Base-by-base conservation (phyloP, 2,329 filamentous ascomycete genomes). In the Pseudofabraea citricarpa region DNA sequence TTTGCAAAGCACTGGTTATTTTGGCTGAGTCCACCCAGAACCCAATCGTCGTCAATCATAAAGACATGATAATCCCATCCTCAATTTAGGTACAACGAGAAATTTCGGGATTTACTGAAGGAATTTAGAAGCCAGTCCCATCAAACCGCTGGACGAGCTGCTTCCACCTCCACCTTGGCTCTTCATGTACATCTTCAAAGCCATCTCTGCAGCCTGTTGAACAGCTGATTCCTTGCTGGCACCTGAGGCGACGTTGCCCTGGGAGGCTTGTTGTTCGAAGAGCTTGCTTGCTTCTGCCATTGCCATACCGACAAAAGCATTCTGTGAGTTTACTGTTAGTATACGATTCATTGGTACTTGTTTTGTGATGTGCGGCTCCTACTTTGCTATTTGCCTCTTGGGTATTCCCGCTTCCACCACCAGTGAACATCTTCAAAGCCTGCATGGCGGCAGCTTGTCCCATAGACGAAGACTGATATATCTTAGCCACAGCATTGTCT, bases 101-200 rank as follows among this genome's bases (percentile, higher is more conserved):
- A 8, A 16, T 12, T 32, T 5, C 8, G 19, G 29, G 3, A 12
- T 32, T n/a, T n/a, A n/a, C 43, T 52, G 62, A 62, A 81, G 52
- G 60, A 85, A 83, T 64, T 83, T 83, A 61, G 72, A 74, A 7
- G 80, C 80, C 46, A 84, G 56, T 2, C 77, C 73, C 48, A 72
- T 64, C 12, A 69, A 58, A 36, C 69, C 68, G n/a, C 66, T 58
- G 19, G 68, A 64, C n/a, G n/a, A n/a, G 10, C 54, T 49, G 19
- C 65, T 57, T n/a, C 68, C 63, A 26, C 72, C 68, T 50, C 73
- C 65, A 16, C 75, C 75, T 62, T 89, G 75, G 55, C 77, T 81
- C 77, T 95, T 90, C 71, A 94, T 69, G 65, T 90, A 95, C 79
- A 95, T 85, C 77, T 95, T 90, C 56, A 95, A 65, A 3, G 90